Evolutionary conservation across 768 basidiomycete species (phyloP), one percentile per base, ranked within the genome.

Genomic region (Amanita fuliginea): DNA sequence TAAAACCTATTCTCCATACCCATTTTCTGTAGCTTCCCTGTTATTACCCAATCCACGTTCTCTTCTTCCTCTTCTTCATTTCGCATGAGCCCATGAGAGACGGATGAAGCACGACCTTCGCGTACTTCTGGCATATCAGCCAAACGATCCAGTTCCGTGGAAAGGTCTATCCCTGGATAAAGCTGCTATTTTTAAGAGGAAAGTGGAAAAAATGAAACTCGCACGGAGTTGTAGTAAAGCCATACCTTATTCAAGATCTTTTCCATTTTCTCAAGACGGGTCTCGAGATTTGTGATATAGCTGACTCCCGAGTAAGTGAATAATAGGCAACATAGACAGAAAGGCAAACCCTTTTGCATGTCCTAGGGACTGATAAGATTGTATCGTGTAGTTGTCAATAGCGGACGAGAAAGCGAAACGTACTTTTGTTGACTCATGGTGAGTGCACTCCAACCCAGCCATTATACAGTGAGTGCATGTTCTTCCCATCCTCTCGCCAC

Each of bases 391-490:
- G 26, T 7, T 22, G 46, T 36, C 35, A 53, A 11, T 32, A 48
- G 5, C 44, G 19, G 11, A 54, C 36, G 49, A 11, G 18, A n/a
- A n/a, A n/a, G n/a, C 22, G 22, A 21, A 40, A 61, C 71, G 46
- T 53, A 81, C 81, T 75, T 81, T 84, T 8, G 80, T 77, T n/a
- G 79, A 74, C 63, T 83, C 80, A 47, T 77, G 70, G 57, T 85
- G 83, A 1, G 78, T 82, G 60, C 84, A 86, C 16, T 81, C 75
- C 33, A 72, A 64, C 43, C 72, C 69, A 53, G 70, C 77, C 19
- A 78, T 71, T n/a, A 73, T 66, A 57, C 83, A 85, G 57, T 81
- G 83, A 2, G 76, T 76, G 56, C 83, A 86, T 39, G 69, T 64
- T 59, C 79, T 80, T 34, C 72, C 73, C 14, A 75, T 72, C 76